Evolutionary conservation across 495 filamentous ascomycete genomes (phyloP).

Genomic region (Bacidia gigantensis): DNA sequence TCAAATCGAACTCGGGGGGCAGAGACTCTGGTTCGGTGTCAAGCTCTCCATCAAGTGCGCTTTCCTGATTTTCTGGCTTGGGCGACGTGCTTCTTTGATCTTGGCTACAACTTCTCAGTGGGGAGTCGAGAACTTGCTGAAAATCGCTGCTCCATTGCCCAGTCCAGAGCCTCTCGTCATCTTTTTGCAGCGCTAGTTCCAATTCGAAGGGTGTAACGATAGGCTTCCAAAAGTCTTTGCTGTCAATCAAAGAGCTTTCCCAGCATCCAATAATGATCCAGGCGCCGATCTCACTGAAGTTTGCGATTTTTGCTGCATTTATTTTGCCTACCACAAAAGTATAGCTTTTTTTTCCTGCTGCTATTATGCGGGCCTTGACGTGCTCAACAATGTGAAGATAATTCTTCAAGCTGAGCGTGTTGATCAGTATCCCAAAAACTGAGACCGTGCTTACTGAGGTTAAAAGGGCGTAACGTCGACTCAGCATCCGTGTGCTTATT

Average conservation of each 20-base stretch:
- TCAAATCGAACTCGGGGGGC: slow-evolving; percentile 83
- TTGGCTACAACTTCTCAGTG: background rate
- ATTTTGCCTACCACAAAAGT: slow-evolving; percentile 93
- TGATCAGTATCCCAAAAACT: slow-evolving; percentile 86
- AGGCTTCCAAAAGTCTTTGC: slow-evolving; percentile 71
- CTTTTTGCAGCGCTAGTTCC: slow-evolving; percentile 52
- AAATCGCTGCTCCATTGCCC: slow-evolving; percentile 68
- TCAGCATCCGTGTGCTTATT: slow-evolving; percentile 46
- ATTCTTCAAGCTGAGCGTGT: slow-evolving; percentile 82
- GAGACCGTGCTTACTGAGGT: slow-evolving; percentile 66
- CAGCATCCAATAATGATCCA: slow-evolving; percentile 98
- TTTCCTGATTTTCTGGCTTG: slow-evolving; percentile 1
- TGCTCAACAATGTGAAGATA: slow-evolving; percentile 69
- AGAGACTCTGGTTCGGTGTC: slow-evolving; percentile 50
- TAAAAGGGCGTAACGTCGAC: slow-evolving; percentile 75
- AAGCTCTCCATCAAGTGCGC: slow-evolving; percentile 26
- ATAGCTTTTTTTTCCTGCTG: slow-evolving; percentile 82
- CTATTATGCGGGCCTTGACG: slow-evolving; percentile 53
- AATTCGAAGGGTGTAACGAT: slow-evolving; percentile 91
- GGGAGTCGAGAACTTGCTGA: slow-evolving; percentile 36
- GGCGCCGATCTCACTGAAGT: slow-evolving; percentile 85
- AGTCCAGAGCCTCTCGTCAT: slow-evolving; percentile 60
- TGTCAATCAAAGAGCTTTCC: slow-evolving; percentile 83
- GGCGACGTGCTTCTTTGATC: background rate
- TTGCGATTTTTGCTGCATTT: slow-evolving; percentile 89